phyloP scores from a whole-genome alignment of 176 grass and related monocot species.

The Phoenix dactylifera region DNA sequence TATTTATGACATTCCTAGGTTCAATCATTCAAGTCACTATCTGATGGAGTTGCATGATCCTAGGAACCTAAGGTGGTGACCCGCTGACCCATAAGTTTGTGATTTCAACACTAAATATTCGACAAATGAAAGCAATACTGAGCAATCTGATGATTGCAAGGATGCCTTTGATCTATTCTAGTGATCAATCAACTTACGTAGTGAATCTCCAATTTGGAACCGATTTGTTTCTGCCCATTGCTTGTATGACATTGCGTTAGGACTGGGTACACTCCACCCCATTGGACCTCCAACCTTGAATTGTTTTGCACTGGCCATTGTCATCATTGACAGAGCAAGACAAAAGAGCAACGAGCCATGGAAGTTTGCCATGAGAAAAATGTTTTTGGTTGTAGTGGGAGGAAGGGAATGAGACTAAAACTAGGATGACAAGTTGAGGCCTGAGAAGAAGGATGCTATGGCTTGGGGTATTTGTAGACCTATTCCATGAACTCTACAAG shows the following conservation, averaged over 20 bases:
- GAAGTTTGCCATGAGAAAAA: conserved; percentile 25
- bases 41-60: too few species aligned
- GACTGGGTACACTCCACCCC: conserved; percentile 43
- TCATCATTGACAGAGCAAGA: conserved; percentile 6
- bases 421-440: neutral
- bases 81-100: too few species aligned
- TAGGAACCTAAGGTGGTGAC: too few species aligned
- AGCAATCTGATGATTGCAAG: neutral
- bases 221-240: conserved; percentile 33
- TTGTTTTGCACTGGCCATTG: conserved; percentile 35
- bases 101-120: neutral
- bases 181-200: conserved; percentile 30
- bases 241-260: conserved; percentile 33
- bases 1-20: too few species aligned
- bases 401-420: neutral
- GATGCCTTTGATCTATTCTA: neutral
- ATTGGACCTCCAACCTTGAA: conserved; percentile 45
- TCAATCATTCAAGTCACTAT: too few species aligned
- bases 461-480: conserved; percentile 40
- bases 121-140: neutral
- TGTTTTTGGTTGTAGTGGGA: neutral
- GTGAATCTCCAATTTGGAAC: conserved; percentile 56
- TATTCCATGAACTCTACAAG: conserved; percentile 25
- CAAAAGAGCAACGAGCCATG: neutral
- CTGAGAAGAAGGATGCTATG: neutral